Percentiles rank a stretch among this genome's conserved stretches.
These are phyloP conservation scores for Danielozyma ontarioensis DNA, from an alignment of 805 yeast genomes.

Conservation along the genomic window DNA sequence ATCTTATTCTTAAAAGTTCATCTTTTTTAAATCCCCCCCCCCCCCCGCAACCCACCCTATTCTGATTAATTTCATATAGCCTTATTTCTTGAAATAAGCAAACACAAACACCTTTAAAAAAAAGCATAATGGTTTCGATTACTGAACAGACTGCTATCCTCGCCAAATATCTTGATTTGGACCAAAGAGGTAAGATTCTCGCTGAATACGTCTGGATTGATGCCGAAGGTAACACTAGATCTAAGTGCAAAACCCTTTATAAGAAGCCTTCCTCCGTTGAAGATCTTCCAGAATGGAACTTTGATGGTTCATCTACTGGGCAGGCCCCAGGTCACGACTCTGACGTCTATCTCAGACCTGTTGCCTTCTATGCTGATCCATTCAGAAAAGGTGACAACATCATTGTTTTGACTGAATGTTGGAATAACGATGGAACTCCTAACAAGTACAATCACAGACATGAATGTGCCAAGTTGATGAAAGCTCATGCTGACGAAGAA, in stretches of 20 bases:
- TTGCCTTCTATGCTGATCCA: slow-evolving; percentile 91
- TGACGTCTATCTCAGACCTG: slow-evolving; percentile 94
- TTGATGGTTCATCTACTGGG: slow-evolving; percentile 97
- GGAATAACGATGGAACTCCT: slow-evolving; percentile 98
- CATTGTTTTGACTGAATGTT: slow-evolving; percentile 91
- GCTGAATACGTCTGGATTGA: slow-evolving; percentile 99
- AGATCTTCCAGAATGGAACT: slow-evolving; percentile 98
- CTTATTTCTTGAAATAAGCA: background rate
- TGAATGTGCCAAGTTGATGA: slow-evolving; percentile 92
- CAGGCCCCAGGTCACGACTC: slow-evolving; percentile 99
- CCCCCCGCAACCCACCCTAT: background rate
- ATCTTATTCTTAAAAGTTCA: too few relatives aligned
- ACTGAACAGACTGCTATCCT: slow-evolving; percentile 74
- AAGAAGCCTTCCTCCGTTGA: slow-evolving; percentile 66
- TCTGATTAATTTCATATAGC: background rate
- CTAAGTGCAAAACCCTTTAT: slow-evolving; percentile 85
- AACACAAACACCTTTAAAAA: background rate
- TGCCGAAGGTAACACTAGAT: slow-evolving; percentile 83
- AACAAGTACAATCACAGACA: slow-evolving; percentile 98
- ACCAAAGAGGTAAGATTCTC: slow-evolving; percentile 79
- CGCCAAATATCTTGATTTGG: slow-evolving; percentile 75
- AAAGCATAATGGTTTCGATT: slow-evolving; percentile 27
- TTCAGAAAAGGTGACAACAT: slow-evolving; percentile 98
- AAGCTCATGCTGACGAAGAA: slow-evolving; percentile 76
- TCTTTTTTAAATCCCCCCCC: background rate